Evolutionary conservation across 1,284 basidiomycete species (phyloP).

Genomic region (Cutaneotrichosporon cutaneum): DNA sequence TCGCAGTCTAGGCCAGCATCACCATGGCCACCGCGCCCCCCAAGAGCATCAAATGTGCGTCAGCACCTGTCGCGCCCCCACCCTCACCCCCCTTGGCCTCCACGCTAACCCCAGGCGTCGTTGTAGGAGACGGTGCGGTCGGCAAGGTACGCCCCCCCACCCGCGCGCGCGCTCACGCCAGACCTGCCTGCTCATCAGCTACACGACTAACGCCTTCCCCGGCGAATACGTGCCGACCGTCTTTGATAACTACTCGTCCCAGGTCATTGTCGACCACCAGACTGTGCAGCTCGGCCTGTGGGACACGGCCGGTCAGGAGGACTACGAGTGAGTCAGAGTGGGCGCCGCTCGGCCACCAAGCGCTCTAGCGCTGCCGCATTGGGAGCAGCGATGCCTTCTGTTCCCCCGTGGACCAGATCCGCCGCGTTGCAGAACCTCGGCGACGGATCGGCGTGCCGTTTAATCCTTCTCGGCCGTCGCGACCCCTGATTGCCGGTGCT

Average conservation of each 20-base stretch:
- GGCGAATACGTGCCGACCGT: conserved; percentile 96
- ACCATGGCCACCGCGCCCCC: conserved; percentile 3
- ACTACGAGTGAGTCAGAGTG: conserved; percentile 57
- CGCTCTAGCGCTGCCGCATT: not conserved
- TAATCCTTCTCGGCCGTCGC: not conserved
- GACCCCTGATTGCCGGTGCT: not conserved
- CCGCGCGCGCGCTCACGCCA: conserved; percentile 41
- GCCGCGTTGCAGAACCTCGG: not conserved
- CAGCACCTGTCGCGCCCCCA: too few relatives aligned
- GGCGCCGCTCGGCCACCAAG: not conserved
- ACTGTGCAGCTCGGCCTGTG: conserved; percentile 95
- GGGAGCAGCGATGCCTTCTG: not conserved
- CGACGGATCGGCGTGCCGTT: not conserved
- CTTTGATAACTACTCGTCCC: conserved; percentile 52
- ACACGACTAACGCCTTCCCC: conserved; percentile 83
- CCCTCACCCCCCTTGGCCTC: not conserved
- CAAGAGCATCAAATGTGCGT: conserved; percentile 38
- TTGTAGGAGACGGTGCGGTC: conserved; percentile 98
- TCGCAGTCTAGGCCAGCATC: not conserved
- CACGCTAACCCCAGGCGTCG: conserved; percentile 59
- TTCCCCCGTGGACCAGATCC: not conserved
- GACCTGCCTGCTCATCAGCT: conserved; percentile 96
- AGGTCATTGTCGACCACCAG: conserved; percentile 98
- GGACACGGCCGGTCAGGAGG: conserved; percentile 99
- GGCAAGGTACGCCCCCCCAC: conserved; percentile 69